Conservation (phyloP, 1,284 basidiomycete species). For the Moniliophthora roreri region DNA sequence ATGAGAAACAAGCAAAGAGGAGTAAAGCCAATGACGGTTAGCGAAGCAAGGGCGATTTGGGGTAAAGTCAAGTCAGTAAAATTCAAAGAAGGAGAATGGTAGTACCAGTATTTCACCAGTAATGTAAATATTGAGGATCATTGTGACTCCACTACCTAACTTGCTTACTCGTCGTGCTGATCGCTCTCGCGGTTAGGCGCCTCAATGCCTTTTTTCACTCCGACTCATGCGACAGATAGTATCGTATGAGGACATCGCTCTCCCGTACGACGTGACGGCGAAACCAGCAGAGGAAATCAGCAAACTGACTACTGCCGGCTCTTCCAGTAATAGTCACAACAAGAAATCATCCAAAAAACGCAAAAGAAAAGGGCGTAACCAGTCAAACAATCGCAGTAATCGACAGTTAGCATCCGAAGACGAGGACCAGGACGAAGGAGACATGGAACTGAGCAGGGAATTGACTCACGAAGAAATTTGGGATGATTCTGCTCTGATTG, state of each 20-base stretch:
- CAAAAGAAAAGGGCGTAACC: conserved; percentile 32
- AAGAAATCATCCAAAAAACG: conserved; percentile 48
- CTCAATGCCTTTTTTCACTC: not conserved
- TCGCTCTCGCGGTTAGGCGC: not conserved
- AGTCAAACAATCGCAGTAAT: conserved; percentile 19
- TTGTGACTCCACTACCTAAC: too few relatives aligned
- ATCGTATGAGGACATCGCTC: conserved; percentile 57
- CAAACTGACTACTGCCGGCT: conserved; percentile 8
- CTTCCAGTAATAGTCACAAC: not conserved
- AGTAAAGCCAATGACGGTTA: not conserved
- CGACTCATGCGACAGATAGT: conserved; percentile 43
- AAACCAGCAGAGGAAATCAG: conserved; percentile 16
- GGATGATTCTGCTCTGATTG: conserved; percentile 79
- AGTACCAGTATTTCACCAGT: too few relatives aligned
- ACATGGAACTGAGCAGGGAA: conserved; percentile 53
- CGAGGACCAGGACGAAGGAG: conserved; percentile 20
- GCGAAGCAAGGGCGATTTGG: not conserved
- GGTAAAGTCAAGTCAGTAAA: not conserved
- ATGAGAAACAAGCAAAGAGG: not conserved
- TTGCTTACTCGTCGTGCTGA: not conserved
- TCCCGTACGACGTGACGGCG: conserved; percentile 31
- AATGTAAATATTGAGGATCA: too few relatives aligned
- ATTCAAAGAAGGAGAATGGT: not conserved
- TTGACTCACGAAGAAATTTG: conserved; percentile 74
- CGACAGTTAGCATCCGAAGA: conserved; percentile 31